Percentiles rank a stretch among this genome's conserved stretches.
These are phyloP conservation scores for Dichotomocladium elegans DNA, from an alignment of 371 early-diverging fungal genomes.

Conservation along the genomic window DNA sequence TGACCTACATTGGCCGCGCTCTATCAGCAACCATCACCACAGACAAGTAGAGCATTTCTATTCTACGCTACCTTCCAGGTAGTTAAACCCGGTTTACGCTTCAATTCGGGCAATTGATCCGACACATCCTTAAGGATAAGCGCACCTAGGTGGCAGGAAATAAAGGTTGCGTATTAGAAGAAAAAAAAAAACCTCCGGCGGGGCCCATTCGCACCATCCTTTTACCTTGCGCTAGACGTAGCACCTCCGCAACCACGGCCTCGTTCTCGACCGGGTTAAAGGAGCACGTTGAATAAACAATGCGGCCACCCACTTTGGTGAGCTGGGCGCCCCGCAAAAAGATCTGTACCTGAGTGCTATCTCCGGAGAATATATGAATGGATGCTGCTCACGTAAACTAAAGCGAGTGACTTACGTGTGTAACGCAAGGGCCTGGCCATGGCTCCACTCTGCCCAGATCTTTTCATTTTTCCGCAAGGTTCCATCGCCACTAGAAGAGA, in stretches of 20 bases:
- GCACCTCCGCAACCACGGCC: conserved; percentile 86
- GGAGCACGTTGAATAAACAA: conserved; percentile 99
- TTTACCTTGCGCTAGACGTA: conserved; percentile 58
- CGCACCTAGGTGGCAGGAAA: conserved; percentile 43
- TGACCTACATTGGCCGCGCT: conserved; percentile 19
- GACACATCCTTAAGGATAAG: conserved; percentile 85
- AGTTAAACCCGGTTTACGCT: conserved; percentile 73
- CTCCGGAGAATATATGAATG: background rate
- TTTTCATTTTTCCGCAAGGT: conserved; percentile 96
- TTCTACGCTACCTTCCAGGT: conserved; percentile 77
- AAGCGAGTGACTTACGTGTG: conserved; percentile 70
- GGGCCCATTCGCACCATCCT: too few relatives aligned
- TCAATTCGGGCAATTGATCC: conserved; percentile 65
- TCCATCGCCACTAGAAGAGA: conserved; percentile 86
- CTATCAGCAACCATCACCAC: background rate
- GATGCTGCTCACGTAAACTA: too few relatives aligned
- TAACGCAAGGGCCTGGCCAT: conserved; percentile 72
- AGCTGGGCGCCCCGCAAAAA: conserved; percentile 87
- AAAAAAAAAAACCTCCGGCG: too few relatives aligned
- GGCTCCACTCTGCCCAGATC: conserved; percentile 89
- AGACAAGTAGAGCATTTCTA: background rate
- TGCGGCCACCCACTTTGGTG: conserved; percentile 87
- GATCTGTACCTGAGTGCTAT: conserved; percentile 81
- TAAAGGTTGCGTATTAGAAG: too few relatives aligned
- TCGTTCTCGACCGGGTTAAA: conserved; percentile 98